Percentiles rank a stretch among this genome's conserved stretches.
Evolutionary conservation across 495 filamentous ascomycete genomes (phyloP).

Genomic region (Cetradonia linearis): DNA sequence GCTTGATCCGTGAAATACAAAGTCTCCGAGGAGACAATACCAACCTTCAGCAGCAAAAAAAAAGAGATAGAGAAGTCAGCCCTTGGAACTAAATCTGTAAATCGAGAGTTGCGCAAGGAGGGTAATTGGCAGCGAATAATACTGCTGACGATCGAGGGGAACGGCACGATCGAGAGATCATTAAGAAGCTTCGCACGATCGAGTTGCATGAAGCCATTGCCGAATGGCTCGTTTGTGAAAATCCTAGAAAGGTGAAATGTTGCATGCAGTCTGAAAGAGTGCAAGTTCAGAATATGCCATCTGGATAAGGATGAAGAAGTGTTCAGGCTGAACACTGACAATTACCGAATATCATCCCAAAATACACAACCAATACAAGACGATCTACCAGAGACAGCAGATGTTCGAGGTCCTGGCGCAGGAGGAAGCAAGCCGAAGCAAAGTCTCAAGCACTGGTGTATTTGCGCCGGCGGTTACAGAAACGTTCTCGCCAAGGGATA

Average conservation of each 20-base stretch:
- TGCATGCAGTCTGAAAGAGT: too few species aligned
- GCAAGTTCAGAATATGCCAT: too few species aligned
- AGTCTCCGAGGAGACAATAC: conserved; percentile 19
- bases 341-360: conserved; percentile 85
- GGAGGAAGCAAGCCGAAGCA: conserved; percentile 44
- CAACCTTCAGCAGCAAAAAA: conserved; percentile 17
- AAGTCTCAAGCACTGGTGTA: conserved; percentile 41
- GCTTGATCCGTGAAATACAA: conserved; percentile 22
- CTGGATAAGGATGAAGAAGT: conserved; percentile 80
- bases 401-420: conserved; percentile 28
- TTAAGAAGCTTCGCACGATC: conserved; percentile 27
- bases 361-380: conserved; percentile 90
- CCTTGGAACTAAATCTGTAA: not conserved
- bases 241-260: too few species aligned
- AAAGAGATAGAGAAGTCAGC: conserved; percentile 12
- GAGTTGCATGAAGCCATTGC: conserved; percentile 30
- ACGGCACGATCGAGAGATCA: conserved; percentile 32
- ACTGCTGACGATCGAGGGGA: conserved; percentile 27
- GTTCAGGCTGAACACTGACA: conserved; percentile 72
- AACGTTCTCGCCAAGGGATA: too few species aligned
- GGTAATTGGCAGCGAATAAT: conserved; percentile 30
- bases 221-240: conserved; percentile 29
- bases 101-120: conserved; percentile 15
- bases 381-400: conserved; percentile 57
- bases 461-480: too few species aligned